A percentile compares a stretch with the other conserved stretches of the same genome.
These are phyloP conservation scores for Curvularia eragrostidis DNA, from an alignment of 2,329 filamentous ascomycete genomes.

Conservation along the genomic window DNA sequence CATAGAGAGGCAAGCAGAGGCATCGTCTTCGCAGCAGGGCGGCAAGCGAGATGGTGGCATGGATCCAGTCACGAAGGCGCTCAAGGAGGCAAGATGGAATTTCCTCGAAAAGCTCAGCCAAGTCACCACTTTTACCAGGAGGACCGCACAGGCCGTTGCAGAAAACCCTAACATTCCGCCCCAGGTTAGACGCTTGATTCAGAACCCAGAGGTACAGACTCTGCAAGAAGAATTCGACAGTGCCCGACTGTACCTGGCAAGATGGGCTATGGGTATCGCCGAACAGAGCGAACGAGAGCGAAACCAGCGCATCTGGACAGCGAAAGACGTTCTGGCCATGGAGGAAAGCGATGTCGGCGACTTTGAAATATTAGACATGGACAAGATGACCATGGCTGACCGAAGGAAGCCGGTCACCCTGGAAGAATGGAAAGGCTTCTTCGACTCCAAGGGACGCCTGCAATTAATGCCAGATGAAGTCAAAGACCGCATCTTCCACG, in stretches of 20 bases:
- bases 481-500: slow-evolving; percentile 97
- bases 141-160: slow-evolving; percentile 88
- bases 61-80: slow-evolving; percentile 90
- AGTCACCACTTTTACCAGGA: slow-evolving; percentile 92
- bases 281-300: slow-evolving; percentile 93
- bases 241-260: slow-evolving; percentile 88
- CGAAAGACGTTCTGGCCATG: slow-evolving; percentile 87
- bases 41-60: slow-evolving; percentile 71
- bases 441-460: slow-evolving; percentile 79
- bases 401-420: slow-evolving; percentile 77
- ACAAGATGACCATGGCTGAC: slow-evolving; percentile 77
- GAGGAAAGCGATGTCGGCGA: slow-evolving; percentile 95
- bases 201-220: slow-evolving; percentile 92
- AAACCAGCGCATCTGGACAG: slow-evolving; percentile 89
- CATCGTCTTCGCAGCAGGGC: slow-evolving; percentile 33
- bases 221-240: slow-evolving; percentile 97
- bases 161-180: slow-evolving; percentile 92
- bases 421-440: slow-evolving; percentile 90
- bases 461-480: slow-evolving; percentile 87
- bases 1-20: slow-evolving; percentile 33
- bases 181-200: slow-evolving; percentile 82
- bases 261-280: slow-evolving; percentile 98
- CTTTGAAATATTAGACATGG: slow-evolving; percentile 88
- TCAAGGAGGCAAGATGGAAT: slow-evolving; percentile 96
- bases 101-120: slow-evolving; percentile 96